Conservation (phyloP, 1,284 basidiomycete genomes). For the Phylloboletellus chloephorus region DNA sequence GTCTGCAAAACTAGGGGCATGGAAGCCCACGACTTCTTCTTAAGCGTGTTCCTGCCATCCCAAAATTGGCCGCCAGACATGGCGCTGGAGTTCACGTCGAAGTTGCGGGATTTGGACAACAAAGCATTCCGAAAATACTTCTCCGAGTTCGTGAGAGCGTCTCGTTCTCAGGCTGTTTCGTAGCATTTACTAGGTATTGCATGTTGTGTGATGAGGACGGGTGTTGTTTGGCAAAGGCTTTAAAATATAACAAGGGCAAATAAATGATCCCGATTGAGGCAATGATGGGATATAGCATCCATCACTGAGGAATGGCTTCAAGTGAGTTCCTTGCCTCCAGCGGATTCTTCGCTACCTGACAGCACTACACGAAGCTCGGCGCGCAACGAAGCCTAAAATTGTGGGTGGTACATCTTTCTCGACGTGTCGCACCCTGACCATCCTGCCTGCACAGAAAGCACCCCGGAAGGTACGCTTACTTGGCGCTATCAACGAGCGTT, state of each 20-base stretch:
- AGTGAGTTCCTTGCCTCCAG: constrained; percentile 31
- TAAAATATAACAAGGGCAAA: constrained; percentile 33
- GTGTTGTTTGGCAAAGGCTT: constrained; percentile 32
- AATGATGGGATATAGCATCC: constrained; percentile 18
- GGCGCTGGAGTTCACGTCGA: constrained; percentile 74
- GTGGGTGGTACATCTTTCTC: constrained; percentile 35
- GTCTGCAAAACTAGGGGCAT: constrained; percentile 74
- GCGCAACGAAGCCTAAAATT: constrained; percentile 45
- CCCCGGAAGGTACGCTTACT: constrained; percentile 43
- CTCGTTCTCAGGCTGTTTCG: constrained; percentile 47
- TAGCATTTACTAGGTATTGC: constrained; percentile 33
- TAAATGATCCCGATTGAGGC: constrained; percentile 20
- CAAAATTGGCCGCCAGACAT: constrained; percentile 81
- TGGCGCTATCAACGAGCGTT: neutral
- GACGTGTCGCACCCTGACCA: constrained; percentile 19
- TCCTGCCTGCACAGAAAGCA: constrained; percentile 41
- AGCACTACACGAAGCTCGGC: constrained; percentile 30
- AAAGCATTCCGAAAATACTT: constrained; percentile 89
- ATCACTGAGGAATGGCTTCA: constrained; percentile 36
- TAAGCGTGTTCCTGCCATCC: constrained; percentile 78
- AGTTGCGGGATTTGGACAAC: constrained; percentile 71
- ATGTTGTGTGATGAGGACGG: constrained; percentile 1
- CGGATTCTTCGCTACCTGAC: constrained; percentile 1
- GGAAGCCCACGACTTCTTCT: constrained; percentile 83
- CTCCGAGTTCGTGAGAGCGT: constrained; percentile 74